Evolutionary conservation across 2,329 filamentous ascomycete species (phyloP).

Genomic region (Xylariaceae sp.): DNA sequence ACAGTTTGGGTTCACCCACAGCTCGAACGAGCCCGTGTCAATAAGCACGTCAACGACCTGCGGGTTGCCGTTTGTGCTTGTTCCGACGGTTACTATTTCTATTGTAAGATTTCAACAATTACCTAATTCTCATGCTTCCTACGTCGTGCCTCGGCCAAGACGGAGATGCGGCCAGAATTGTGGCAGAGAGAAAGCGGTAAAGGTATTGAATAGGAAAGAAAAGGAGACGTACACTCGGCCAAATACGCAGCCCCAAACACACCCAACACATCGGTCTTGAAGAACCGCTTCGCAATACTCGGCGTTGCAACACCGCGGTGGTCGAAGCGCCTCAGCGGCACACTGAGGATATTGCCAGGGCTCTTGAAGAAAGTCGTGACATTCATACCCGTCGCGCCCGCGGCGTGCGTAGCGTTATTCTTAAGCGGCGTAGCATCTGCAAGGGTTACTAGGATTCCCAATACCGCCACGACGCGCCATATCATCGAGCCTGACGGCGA

Average conservation of each 20-base stretch:
- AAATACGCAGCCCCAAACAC: slow-evolving; percentile 42
- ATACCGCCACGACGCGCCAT: slow-evolving; percentile 1
- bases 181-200: not conserved
- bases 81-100: slow-evolving; percentile 50
- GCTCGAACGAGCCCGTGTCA: slow-evolving; percentile 59
- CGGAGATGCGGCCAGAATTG: too few relatives aligned
- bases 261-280: slow-evolving; percentile 37
- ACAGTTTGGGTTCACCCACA: slow-evolving; percentile 62
- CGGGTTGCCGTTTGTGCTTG: slow-evolving; percentile 41
- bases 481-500: not conserved
- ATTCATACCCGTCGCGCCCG: slow-evolving; percentile 1
- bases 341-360: slow-evolving; percentile 30
- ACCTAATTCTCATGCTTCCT: too few relatives aligned
- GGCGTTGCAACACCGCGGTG: slow-evolving; percentile 34
- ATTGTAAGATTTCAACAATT: slow-evolving; percentile 17
- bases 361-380: slow-evolving; percentile 26
- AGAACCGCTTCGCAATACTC: slow-evolving; percentile 37
- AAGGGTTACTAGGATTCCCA: slow-evolving; percentile 8
- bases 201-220: not conserved
- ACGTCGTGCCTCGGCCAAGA: too few relatives aligned
- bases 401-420: slow-evolving; percentile 7
- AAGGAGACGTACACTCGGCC: slow-evolving; percentile 35
- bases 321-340: slow-evolving; percentile 39
- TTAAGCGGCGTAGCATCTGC: slow-evolving; percentile 14
- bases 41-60: slow-evolving; percentile 54